Evolutionary conservation across 192 early-diverging fungal species (phyloP).

Genomic region (Tieghemiomyces parasiticus): DNA sequence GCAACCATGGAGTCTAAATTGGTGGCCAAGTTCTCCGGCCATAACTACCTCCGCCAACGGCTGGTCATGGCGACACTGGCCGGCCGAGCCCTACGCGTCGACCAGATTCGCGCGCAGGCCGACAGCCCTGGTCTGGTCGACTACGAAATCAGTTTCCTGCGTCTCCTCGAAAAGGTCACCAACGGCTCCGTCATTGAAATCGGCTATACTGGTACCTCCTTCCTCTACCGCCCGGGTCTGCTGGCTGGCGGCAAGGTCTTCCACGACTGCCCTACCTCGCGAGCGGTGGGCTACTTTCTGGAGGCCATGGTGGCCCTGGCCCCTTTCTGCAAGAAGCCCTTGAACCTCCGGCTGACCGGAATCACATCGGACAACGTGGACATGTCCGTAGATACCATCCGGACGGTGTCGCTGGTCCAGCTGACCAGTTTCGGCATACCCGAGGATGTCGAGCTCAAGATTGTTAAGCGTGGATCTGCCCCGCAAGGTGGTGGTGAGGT

Average conservation of each 20-base stretch:
- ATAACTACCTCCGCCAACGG: slow-evolving; percentile 77
- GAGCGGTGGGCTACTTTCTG: slow-evolving; percentile 88
- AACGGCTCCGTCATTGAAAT: slow-evolving; percentile 92
- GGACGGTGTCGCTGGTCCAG: slow-evolving; percentile 78
- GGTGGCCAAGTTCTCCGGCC: slow-evolving; percentile 55
- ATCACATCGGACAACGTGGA: slow-evolving; percentile 92
- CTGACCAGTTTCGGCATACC: slow-evolving; percentile 77
- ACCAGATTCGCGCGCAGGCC: slow-evolving; percentile 77
- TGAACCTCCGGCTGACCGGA: slow-evolving; percentile 70
- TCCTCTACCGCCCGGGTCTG: slow-evolving; percentile 76
- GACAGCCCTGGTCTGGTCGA: slow-evolving; percentile 79
- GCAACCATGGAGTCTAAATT: neutral
- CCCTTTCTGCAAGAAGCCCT: slow-evolving; percentile 81
- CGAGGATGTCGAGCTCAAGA: slow-evolving; percentile 73
- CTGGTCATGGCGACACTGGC: slow-evolving; percentile 78
- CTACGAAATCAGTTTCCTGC: slow-evolving; percentile 79
- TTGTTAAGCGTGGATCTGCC: slow-evolving; percentile 73
- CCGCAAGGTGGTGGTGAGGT: slow-evolving; percentile 90
- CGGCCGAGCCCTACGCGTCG: slow-evolving; percentile 68
- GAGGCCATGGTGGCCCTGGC: slow-evolving; percentile 83
- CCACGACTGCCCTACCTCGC: slow-evolving; percentile 73
- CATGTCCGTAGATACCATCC: slow-evolving; percentile 76
- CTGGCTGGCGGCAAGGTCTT: slow-evolving; percentile 73
- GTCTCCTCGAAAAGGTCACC: slow-evolving; percentile 83
- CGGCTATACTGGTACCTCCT: slow-evolving; percentile 75